Percentiles rank a stretch among this genome's conserved stretches.
phyloP scores from a whole-genome alignment of 352 stramenopile species.

The Globisporangium megalacanthum region DNA sequence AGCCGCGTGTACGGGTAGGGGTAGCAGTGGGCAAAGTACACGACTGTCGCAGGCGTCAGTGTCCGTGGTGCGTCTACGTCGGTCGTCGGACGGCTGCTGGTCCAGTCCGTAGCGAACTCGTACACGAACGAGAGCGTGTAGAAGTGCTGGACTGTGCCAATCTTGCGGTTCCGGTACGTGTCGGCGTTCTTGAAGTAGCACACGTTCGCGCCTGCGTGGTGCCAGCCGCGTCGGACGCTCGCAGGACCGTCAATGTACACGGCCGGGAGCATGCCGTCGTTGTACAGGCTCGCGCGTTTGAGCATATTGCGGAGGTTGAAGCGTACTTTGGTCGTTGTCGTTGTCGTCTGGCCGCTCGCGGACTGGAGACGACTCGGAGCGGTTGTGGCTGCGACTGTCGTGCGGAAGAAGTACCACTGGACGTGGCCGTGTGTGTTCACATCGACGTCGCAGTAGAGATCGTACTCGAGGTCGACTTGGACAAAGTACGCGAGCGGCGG shows the following conservation, averaged over 20 bases:
- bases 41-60: slow-evolving; percentile 12
- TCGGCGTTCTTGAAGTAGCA: slow-evolving; percentile 83
- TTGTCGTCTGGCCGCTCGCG: not conserved
- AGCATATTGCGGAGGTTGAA: slow-evolving; percentile 89
- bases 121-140: slow-evolving; percentile 83
- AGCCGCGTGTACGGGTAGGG: slow-evolving; percentile 83
- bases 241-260: slow-evolving; percentile 43
- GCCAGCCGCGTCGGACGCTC: slow-evolving; percentile 40
- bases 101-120: slow-evolving; percentile 25
- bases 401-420: slow-evolving; percentile 89
- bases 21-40: slow-evolving; percentile 81
- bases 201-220: slow-evolving; percentile 60
- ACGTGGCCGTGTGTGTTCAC: slow-evolving; percentile 72
- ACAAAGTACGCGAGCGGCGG: slow-evolving; percentile 51
- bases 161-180: slow-evolving; percentile 54
- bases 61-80: too few relatives aligned
- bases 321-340: slow-evolving; percentile 28
- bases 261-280: slow-evolving; percentile 81
- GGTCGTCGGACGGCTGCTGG: not conserved
- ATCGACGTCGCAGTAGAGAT: slow-evolving; percentile 71
- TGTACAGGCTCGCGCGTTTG: slow-evolving; percentile 84
- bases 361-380: slow-evolving; percentile 1
- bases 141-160: slow-evolving; percentile 40
- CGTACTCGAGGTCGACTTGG: slow-evolving; percentile 59
- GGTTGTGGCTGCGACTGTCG: slow-evolving; percentile 15